Conservation (phyloP, 1,284 basidiomycete species). For the Melanopsichium pennsylvanicum region DNA sequence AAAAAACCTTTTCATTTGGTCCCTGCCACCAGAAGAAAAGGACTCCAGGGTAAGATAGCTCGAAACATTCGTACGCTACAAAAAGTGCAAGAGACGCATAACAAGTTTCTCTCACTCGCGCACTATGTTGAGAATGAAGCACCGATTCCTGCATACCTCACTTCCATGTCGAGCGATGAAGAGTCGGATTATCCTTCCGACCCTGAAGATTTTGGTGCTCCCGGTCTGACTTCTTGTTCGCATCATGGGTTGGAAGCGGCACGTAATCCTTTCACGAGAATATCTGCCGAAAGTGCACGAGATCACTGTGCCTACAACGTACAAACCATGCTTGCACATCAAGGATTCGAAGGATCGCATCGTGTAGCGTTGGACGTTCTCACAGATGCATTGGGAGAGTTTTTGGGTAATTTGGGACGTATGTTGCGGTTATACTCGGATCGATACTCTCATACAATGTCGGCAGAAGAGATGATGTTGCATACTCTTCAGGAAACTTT, state of each 20-base stretch:
- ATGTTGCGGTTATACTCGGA: constrained; percentile 84
- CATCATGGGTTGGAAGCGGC: constrained; percentile 6
- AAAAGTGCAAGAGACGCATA: constrained; percentile 57
- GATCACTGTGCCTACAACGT: constrained; percentile 48
- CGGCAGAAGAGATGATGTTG: constrained; percentile 88
- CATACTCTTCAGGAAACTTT: constrained; percentile 89
- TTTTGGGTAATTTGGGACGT: constrained; percentile 82
- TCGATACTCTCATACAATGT: constrained; percentile 80
- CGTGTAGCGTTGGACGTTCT: constrained; percentile 77
- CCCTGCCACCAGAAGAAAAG: constrained; percentile 41
- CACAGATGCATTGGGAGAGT: constrained; percentile 80
- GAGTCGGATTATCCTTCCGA: constrained; percentile 52
- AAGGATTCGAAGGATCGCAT: constrained; percentile 58
- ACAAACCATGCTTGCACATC: constrained; percentile 55
- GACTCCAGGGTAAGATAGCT: constrained; percentile 48
- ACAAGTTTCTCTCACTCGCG: constrained; percentile 55
- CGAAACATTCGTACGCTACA: constrained; percentile 58
- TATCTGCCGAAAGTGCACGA: constrained; percentile 35
- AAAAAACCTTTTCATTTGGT: constrained; percentile 33
- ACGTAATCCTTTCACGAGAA: constrained; percentile 20
- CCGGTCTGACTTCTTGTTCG: too few species aligned
- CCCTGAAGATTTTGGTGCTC: constrained; percentile 29
- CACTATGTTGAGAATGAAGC: constrained; percentile 58
- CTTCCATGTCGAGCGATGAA: constrained; percentile 53
- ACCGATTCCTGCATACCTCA: constrained; percentile 57